Conservation (phyloP, 2,329 filamentous ascomycete genomes). For the Apiospora sp. region DNA sequence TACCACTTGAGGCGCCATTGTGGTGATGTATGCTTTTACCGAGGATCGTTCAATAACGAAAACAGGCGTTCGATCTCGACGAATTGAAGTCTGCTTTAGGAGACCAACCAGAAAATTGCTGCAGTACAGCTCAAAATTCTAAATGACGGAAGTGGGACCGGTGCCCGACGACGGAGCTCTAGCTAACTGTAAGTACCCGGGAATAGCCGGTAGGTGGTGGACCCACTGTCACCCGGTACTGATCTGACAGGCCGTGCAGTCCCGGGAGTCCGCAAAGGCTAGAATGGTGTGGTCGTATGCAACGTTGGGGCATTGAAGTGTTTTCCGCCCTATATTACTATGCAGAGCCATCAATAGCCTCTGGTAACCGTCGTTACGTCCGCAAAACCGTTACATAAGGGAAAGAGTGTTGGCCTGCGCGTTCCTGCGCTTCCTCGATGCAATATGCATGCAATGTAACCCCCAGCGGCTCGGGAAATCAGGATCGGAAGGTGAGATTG, state of each 20-base stretch:
- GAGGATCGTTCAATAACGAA: not conserved
- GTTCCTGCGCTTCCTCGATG: not conserved
- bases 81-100: not conserved
- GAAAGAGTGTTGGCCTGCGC: not conserved
- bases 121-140: slow-evolving; percentile 9
- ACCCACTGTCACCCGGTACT: slow-evolving; percentile 18
- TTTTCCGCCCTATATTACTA: not conserved
- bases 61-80: not conserved
- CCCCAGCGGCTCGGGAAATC: not conserved
- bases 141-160: slow-evolving; percentile 12
- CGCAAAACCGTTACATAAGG: not conserved
- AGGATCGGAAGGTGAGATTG: not conserved
- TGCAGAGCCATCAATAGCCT: slow-evolving; percentile 9
- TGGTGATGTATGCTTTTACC: not conserved
- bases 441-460: slow-evolving; percentile 3
- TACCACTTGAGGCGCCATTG: slow-evolving; percentile 9
- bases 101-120: not conserved
- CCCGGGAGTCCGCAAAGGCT: not conserved
- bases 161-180: slow-evolving; percentile 16
- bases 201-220: slow-evolving; percentile 9
- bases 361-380: not conserved
- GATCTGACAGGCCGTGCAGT: not conserved
- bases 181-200: not conserved
- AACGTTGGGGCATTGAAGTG: not conserved
- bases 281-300: not conserved